Base-by-base conservation (phyloP, 345 rosid species). In the Salix caprea region DNA sequence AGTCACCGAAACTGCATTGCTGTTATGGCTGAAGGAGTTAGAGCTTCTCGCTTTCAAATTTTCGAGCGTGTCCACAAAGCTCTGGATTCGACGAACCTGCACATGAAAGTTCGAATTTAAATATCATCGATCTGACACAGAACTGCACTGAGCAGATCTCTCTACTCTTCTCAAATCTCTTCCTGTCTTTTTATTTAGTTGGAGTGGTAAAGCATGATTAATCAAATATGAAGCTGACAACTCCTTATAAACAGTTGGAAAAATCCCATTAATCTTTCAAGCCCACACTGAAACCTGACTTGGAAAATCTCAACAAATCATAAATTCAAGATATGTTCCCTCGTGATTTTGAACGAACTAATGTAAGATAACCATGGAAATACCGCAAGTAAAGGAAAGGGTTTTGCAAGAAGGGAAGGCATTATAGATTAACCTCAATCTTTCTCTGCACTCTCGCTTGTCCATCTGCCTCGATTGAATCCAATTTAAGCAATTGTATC, bases 381-480 rank as follows among this genome's bases (percentile, higher is more conserved):
- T 44, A 11, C 9, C 13, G 1, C 42, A 54, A 2, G 21, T 4
- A 0, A 28, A n/a, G 40, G 11, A 6, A 18, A 19, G 32, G 24
- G 32, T 11, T 48, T 54, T 67, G 34, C 7, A 23, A 12, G 72
- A 5, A 67, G 15, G 46, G 39, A 37, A 36, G 15, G 15, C 48
- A 2, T 30, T 28, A 65, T 24, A 23, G 71, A 73, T 73, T 73
- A 39, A 89, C 88, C 91, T 86, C 94, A 3, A 68, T 77, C 73
- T 82, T 60, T 80, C 89, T 79, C 82, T 87, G 87, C 40, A 74
- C 78, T 86, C 78, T 90, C 21, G 88, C 85, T 81, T 86, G 89
- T 65, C 90, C 89, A 65, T 87, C 76, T 34, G 88, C 90, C 69
- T 84, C 81, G 28, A 82, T 84, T 36, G 85, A 21, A 66, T 89